Evolutionary conservation across 2,329 filamentous ascomycete genomes (phyloP).

Genomic region (Aspergillus sojae): DNA sequence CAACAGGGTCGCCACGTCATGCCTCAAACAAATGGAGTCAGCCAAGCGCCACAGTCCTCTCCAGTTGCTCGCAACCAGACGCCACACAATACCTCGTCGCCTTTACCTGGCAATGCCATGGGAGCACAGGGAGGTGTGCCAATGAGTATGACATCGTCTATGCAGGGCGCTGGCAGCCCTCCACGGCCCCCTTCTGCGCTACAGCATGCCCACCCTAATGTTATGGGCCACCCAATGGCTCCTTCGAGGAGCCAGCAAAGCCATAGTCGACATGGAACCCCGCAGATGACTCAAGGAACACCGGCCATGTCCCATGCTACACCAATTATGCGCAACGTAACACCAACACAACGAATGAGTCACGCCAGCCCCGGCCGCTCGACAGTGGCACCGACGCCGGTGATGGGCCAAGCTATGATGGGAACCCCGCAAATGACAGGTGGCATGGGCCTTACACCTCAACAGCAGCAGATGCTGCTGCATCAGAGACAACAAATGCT

Average conservation of each 20-base stretch:
- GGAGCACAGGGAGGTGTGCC: constrained; percentile 43
- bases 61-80: constrained; percentile 52
- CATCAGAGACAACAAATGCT: constrained; percentile 44
- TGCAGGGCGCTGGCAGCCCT: constrained; percentile 51
- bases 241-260: constrained; percentile 49
- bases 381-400: constrained; percentile 47
- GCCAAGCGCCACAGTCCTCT: constrained; percentile 49
- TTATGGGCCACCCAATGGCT: constrained; percentile 50
- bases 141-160: constrained; percentile 49
- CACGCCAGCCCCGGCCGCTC: constrained; percentile 49
- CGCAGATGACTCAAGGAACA: constrained; percentile 51
- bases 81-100: constrained; percentile 49
- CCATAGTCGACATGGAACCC: constrained; percentile 51
- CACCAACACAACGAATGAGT: constrained; percentile 49
- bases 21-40: constrained; percentile 45
- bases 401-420: constrained; percentile 48
- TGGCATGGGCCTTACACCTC: constrained; percentile 40
- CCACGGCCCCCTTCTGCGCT: constrained; percentile 48
- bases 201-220: constrained; percentile 50
- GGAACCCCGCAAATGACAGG: constrained; percentile 42
- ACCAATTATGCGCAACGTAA: constrained; percentile 51
- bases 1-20: constrained; percentile 58
- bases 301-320: constrained; percentile 51
- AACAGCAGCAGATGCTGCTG: constrained; percentile 43
- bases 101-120: constrained; percentile 44